These are phyloP conservation scores for Cutaneotrichosporon sp. DNA, from an alignment of 1,284 basidiomycete species.

Conservation along the genomic window DNA sequence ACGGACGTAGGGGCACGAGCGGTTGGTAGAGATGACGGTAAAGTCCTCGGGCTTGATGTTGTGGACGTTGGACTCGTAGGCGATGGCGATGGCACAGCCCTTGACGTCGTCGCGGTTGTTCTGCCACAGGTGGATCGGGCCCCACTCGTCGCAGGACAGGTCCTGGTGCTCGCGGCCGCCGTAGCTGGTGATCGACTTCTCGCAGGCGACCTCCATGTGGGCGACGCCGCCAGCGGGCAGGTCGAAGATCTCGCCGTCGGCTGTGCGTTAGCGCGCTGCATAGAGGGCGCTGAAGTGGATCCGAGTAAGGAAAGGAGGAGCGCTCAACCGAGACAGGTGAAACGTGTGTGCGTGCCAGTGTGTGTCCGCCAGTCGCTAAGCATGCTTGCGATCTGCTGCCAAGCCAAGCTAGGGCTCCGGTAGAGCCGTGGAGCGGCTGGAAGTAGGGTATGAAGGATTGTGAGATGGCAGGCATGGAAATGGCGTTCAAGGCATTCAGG, in stretches of 20 bases:
- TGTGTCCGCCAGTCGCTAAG: not conserved
- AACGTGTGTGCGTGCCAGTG: too few species aligned
- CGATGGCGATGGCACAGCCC: conserved; percentile 59
- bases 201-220: conserved; percentile 12
- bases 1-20: conserved; percentile 68
- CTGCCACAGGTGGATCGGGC: conserved; percentile 2
- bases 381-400: not conserved
- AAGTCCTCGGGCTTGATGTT: conserved; percentile 66
- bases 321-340: too few species aligned
- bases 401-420: not conserved
- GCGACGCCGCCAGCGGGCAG: conserved; percentile 43
- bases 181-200: conserved; percentile 10
- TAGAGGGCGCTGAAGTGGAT: not conserved
- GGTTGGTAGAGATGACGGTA: conserved; percentile 68
- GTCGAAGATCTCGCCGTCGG: conserved; percentile 38
- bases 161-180: not conserved
- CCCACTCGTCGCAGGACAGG: conserved; percentile 1
- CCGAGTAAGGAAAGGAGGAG: too few species aligned
- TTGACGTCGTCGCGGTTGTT: not conserved
- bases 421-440: not conserved
- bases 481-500: not conserved
- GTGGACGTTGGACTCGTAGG: conserved; percentile 63
- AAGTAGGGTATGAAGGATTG: not conserved
- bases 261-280: conserved; percentile 5
- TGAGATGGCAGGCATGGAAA: conserved; percentile 3